A percentile compares a stretch with the other conserved stretches of the same genome.
Evolutionary conservation across 2,329 filamentous ascomycete genomes (phyloP).

Genomic region (Eurotiales sp.): DNA sequence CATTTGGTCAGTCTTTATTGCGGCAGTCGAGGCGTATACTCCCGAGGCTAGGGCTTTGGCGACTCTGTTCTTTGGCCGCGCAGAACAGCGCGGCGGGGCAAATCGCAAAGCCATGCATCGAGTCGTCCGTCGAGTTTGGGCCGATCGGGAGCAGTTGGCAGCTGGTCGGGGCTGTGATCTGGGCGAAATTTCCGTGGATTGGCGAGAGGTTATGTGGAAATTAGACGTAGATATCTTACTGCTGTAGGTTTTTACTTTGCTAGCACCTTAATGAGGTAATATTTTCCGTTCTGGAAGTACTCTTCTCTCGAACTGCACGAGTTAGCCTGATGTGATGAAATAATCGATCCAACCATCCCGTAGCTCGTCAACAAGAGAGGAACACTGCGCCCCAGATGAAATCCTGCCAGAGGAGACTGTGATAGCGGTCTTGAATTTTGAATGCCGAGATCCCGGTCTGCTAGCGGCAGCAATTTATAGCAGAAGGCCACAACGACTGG

Average conservation of each 20-base stretch:
- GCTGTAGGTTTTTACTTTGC: too few species aligned
- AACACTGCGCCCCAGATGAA: too few species aligned
- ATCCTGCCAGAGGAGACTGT: too few species aligned
- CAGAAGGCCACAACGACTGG: neutral
- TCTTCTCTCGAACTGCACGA: too few species aligned
- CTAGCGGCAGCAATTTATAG: too few species aligned
- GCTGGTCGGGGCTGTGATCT: neutral
- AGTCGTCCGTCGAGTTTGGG: neutral
- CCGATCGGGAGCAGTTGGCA: neutral
- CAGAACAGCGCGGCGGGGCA: neutral
- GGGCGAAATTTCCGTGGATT: neutral
- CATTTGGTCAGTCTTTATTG: neutral
- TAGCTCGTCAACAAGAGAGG: too few species aligned
- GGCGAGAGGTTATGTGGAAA: neutral
- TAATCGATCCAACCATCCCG: too few species aligned
- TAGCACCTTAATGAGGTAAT: too few species aligned
- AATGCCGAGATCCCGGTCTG: too few species aligned
- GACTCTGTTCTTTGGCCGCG: neutral
- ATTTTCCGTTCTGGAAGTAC: too few species aligned
- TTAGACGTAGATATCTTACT: neutral
- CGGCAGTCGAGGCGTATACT: neutral
- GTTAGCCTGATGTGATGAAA: too few species aligned
- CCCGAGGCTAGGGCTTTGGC: neutral
- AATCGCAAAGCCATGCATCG: neutral
- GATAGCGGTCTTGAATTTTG: too few species aligned